A percentile compares a stretch with the other conserved stretches of the same genome.
phyloP scores from a whole-genome alignment of 495 filamentous ascomycete genomes.

The Penicillium diatomitis region DNA sequence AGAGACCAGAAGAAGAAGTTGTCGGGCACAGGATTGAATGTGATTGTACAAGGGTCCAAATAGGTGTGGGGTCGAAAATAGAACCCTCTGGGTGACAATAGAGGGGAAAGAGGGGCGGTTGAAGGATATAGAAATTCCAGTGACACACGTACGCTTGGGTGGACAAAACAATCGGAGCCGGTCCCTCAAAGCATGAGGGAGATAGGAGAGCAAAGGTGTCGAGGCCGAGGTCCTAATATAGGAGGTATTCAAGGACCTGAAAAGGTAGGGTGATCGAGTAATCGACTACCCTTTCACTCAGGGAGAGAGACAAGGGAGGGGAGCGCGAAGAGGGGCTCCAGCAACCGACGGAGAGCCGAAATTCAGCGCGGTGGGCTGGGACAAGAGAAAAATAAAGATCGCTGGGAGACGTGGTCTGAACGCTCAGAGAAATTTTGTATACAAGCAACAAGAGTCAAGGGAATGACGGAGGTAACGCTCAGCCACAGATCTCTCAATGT shows the following conservation, averaged over 20 bases:
- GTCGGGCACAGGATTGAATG: too few species aligned
- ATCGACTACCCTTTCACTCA: constrained; percentile 6
- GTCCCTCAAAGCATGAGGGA: constrained; percentile 34
- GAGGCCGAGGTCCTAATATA: constrained; percentile 17
- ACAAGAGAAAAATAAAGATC: background rate
- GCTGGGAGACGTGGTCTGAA: too few species aligned
- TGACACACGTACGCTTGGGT: constrained; percentile 30
- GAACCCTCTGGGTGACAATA: background rate
- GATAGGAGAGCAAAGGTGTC: constrained; percentile 15
- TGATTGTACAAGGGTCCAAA: too few species aligned
- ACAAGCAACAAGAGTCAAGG: background rate
- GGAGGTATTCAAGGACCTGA: too few species aligned
- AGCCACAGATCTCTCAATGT: constrained; percentile 11
- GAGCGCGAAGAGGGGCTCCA: constrained; percentile 18
- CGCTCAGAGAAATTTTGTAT: too few species aligned
- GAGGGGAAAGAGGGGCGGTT: constrained; percentile 9
- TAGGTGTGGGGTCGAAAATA: background rate
- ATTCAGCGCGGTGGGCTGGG: constrained; percentile 18
- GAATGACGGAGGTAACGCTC: constrained; percentile 11
- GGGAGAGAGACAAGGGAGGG: constrained; percentile 6
- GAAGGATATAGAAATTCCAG: constrained; percentile 7
- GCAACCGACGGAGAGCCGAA: constrained; percentile 19
- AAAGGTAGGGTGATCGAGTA: too few species aligned
- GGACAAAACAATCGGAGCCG: constrained; percentile 27
- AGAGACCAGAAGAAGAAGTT: too few species aligned